phyloP scores from a whole-genome alignment of 2,329 filamentous ascomycete genomes.

The Curvularia sp. region DNA sequence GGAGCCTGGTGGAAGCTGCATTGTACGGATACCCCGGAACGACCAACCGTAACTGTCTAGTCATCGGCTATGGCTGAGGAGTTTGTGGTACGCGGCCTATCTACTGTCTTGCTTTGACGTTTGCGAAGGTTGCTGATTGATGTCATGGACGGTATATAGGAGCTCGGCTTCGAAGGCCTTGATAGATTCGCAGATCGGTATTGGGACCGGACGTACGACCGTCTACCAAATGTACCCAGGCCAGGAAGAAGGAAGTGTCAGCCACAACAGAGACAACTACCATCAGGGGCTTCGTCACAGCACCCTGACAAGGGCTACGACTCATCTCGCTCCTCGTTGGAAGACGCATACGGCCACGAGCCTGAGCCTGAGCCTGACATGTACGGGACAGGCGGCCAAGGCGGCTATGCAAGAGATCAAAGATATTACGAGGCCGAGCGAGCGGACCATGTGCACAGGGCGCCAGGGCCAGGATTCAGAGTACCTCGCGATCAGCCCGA shows the following conservation, averaged over 20 bases:
- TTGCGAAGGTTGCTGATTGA: slow-evolving; percentile 21
- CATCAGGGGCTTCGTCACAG: background rate
- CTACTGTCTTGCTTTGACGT: background rate
- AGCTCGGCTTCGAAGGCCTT: slow-evolving; percentile 48
- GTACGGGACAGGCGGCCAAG: slow-evolving; percentile 28
- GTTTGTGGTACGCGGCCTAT: slow-evolving; percentile 33
- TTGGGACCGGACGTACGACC: slow-evolving; percentile 39
- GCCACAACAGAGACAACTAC: slow-evolving; percentile 6
- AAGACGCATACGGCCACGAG: slow-evolving; percentile 5
- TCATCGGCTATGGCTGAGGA: slow-evolving; percentile 33
- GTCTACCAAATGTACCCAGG: slow-evolving; percentile 21
- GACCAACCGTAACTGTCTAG: slow-evolving; percentile 15
- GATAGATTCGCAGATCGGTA: slow-evolving; percentile 41
- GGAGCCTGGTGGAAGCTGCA: slow-evolving; percentile 5
- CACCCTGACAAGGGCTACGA: slow-evolving; percentile 20
- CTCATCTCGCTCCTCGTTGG: slow-evolving; percentile 2
- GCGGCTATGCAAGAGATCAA: slow-evolving; percentile 21
- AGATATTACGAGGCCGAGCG: slow-evolving; percentile 29
- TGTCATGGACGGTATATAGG: slow-evolving; percentile 27
- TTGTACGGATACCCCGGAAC: slow-evolving; percentile 29
- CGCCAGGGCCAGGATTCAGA: slow-evolving; percentile 24
- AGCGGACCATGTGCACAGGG: slow-evolving; percentile 18
- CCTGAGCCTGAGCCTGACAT: slow-evolving; percentile 21
- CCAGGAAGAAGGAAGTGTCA: slow-evolving; percentile 19
- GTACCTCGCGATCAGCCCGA: slow-evolving; percentile 23